Evolutionary conservation across 371 early-diverging fungal species (phyloP).

Genomic region (Gilbertella persicaria): DNA sequence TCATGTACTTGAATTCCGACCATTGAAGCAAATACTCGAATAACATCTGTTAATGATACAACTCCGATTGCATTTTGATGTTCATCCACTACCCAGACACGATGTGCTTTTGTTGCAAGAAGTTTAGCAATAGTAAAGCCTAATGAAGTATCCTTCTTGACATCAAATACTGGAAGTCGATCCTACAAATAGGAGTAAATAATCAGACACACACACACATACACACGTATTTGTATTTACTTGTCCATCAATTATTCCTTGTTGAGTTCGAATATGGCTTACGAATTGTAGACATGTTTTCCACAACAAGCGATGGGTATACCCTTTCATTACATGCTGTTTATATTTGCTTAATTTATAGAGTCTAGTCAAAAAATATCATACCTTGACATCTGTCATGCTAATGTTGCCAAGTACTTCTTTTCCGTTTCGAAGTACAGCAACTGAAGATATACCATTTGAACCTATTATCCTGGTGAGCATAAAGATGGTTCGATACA

Average conservation of each 20-base stretch:
- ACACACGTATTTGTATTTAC: constrained; percentile 4
- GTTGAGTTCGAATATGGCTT: constrained; percentile 44
- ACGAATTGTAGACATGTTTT: constrained; percentile 61
- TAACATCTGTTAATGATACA: constrained; percentile 75
- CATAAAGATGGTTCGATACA: background rate
- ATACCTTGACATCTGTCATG: constrained; percentile 68
- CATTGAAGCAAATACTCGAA: constrained; percentile 54
- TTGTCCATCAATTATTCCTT: constrained; percentile 59
- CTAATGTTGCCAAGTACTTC: constrained; percentile 69
- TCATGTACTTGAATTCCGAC: constrained; percentile 14
- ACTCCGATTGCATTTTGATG: constrained; percentile 59
- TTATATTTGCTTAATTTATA: background rate
- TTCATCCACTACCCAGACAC: constrained; percentile 80
- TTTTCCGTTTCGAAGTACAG: constrained; percentile 54
- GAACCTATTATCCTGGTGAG: constrained; percentile 32
- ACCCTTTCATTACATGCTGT: constrained; percentile 43
- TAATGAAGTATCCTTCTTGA: constrained; percentile 66
- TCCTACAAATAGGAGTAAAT: constrained; percentile 43
- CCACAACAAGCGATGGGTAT: constrained; percentile 50
- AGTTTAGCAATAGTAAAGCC: constrained; percentile 74
- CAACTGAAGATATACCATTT: constrained; percentile 63
- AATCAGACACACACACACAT: background rate
- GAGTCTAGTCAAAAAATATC: background rate
- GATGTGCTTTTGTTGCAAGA: constrained; percentile 79
- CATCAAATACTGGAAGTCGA: constrained; percentile 78